A percentile compares a stretch with the other conserved stretches of the same genome.
Evolutionary conservation across 495 filamentous ascomycete species (phyloP).

Genomic region (Penicillium coffeae): DNA sequence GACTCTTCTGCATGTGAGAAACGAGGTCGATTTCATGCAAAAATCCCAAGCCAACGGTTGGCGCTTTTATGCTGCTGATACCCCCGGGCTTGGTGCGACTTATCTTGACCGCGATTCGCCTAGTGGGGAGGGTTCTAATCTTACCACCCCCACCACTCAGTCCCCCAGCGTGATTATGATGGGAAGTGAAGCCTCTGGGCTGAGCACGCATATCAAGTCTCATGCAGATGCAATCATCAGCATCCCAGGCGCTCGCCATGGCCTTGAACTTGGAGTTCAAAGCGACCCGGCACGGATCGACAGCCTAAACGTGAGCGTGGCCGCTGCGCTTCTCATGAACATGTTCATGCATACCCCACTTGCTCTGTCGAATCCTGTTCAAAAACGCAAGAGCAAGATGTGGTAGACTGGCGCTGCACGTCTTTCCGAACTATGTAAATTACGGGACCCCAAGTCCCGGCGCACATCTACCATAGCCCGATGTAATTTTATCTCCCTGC

Average conservation of each 20-base stretch:
- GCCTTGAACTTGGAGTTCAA: slow-evolving; percentile 25
- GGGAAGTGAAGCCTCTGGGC: slow-evolving; percentile 76
- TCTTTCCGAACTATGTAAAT: not conserved
- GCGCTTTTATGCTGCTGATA: slow-evolving; percentile 76
- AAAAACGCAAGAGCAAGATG: slow-evolving; percentile 19
- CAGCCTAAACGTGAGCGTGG: slow-evolving; percentile 85
- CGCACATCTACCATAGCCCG: too few relatives aligned
- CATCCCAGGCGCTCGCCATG: slow-evolving; percentile 44
- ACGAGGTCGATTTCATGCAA: slow-evolving; percentile 64
- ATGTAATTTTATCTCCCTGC: too few relatives aligned
- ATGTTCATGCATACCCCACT: slow-evolving; percentile 52
- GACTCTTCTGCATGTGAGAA: slow-evolving; percentile 60
- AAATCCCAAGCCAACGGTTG: slow-evolving; percentile 68
- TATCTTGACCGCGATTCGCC: slow-evolving; percentile 17
- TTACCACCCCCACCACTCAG: slow-evolving; percentile 42
- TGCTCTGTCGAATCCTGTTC: slow-evolving; percentile 23
- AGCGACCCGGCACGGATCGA: slow-evolving; percentile 52
- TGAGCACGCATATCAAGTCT: slow-evolving; percentile 56
- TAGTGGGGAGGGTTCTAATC: slow-evolving; percentile 1
- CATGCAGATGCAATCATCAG: slow-evolving; percentile 59
- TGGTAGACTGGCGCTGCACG: slow-evolving; percentile 15
- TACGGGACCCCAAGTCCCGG: too few relatives aligned
- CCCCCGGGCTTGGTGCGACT: slow-evolving; percentile 39
- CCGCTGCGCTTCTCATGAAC: slow-evolving; percentile 70
- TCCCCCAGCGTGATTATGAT: slow-evolving; percentile 75